Evolutionary conservation across 2,329 filamentous ascomycete genomes (phyloP).

Genomic region (Trichophyton simii): DNA sequence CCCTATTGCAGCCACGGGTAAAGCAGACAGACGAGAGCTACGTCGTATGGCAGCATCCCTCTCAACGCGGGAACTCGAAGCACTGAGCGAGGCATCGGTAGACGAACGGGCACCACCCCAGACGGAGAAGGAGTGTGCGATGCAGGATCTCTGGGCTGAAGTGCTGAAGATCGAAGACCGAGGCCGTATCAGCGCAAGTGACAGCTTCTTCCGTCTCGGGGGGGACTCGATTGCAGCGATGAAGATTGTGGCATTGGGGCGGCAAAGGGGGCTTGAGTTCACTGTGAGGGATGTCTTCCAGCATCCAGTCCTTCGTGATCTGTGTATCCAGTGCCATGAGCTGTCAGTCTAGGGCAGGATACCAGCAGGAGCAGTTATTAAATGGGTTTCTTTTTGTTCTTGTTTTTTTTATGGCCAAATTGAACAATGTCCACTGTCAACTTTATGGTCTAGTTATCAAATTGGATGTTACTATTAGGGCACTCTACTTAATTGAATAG

Average conservation of each 20-base stretch:
- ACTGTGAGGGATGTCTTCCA: conserved; percentile 9
- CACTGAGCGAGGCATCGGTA: neutral
- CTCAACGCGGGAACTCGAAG: neutral
- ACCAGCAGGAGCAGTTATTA: neutral
- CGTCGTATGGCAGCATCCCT: conserved; percentile 2
- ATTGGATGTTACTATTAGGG: too few species aligned
- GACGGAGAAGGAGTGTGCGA: neutral
- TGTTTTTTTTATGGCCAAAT: neutral
- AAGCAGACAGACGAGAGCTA: neutral
- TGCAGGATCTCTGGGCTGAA: neutral
- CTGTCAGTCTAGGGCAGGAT: neutral
- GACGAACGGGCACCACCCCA: neutral
- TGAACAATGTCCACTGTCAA: neutral
- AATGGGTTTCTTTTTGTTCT: neutral
- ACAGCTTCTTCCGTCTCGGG: conserved; percentile 14
- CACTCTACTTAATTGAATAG: too few species aligned
- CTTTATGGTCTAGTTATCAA: too few species aligned
- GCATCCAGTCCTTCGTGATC: conserved; percentile 19
- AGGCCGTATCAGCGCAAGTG: neutral
- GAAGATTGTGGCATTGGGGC: conserved; percentile 8
- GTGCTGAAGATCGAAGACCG: neutral
- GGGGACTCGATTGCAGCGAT: conserved; percentile 31
- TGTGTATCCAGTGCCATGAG: conserved; percentile 14
- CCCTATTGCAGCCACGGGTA: neutral
- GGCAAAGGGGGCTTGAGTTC: neutral